These are phyloP conservation scores for Pyrenochaeta sp. DNA, from an alignment of 2,329 filamentous ascomycete species.

Conservation along the genomic window DNA sequence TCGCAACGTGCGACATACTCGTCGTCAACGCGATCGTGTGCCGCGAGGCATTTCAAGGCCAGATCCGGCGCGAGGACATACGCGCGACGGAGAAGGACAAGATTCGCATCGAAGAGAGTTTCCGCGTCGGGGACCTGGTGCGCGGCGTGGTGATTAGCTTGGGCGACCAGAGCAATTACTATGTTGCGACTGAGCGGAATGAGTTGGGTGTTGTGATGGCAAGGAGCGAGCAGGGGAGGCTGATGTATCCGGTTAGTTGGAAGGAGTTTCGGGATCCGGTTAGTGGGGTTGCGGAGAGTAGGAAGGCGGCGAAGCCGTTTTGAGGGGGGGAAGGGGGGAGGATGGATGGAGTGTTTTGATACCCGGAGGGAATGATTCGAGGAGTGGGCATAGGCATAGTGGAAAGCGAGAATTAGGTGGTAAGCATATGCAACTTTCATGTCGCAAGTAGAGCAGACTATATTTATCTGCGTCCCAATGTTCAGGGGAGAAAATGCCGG, in stretches of 20 bases:
- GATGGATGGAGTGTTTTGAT: no score
- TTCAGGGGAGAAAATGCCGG: no score
- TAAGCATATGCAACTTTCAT: no score
- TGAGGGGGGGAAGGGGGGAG: constrained; percentile 16
- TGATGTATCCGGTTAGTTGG: constrained; percentile 94
- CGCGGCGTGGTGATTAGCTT: constrained; percentile 86
- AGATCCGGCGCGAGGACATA: constrained; percentile 89
- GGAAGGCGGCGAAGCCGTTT: constrained; percentile 94
- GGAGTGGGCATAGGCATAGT: no score
- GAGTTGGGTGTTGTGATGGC: constrained; percentile 95
- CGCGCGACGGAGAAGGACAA: constrained; percentile 95
- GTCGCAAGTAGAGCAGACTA: no score
- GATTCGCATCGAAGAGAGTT: constrained; percentile 88
- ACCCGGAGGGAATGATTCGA: no score
- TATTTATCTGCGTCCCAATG: no score
- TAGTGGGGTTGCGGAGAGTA: constrained; percentile 76
- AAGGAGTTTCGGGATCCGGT: constrained; percentile 88
- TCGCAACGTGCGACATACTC: constrained; percentile 86
- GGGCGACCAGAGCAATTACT: constrained; percentile 94
- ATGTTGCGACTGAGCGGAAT: constrained; percentile 90
- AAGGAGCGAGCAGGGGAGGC: constrained; percentile 82
- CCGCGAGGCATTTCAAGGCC: constrained; percentile 81
- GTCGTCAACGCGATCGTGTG: constrained; percentile 73
- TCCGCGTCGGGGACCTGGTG: constrained; percentile 91
- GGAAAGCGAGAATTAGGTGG: no score